Conservation (phyloP, 257 asterid genomes). For the Cinchona pubescens region DNA sequence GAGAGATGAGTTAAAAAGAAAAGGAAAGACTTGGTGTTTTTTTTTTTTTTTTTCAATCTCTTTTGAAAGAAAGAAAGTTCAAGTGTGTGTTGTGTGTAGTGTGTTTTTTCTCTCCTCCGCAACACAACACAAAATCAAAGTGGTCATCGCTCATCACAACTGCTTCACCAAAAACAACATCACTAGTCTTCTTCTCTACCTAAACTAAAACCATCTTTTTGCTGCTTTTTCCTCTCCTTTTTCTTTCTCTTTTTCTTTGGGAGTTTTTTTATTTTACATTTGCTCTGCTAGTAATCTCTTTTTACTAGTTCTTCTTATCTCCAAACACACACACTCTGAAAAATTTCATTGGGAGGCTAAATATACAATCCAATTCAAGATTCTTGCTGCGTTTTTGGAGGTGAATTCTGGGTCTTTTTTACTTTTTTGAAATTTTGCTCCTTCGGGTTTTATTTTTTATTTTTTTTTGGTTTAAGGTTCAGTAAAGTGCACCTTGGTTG, state of each 20-base stretch:
- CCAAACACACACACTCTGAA: not conserved
- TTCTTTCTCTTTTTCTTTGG: constrained; percentile 9
- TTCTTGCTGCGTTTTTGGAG: constrained; percentile 15
- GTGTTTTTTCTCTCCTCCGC: constrained; percentile 3
- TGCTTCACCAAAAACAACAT: constrained; percentile 24
- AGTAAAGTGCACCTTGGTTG: constrained; percentile 11
- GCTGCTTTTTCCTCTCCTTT: constrained; percentile 11
- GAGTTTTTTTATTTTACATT: constrained; percentile 7
- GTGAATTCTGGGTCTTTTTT: constrained; percentile 14
- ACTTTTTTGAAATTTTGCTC: not conserved
- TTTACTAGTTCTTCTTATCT: not conserved
- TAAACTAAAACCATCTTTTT: constrained; percentile 10
- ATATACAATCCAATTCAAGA: not conserved
- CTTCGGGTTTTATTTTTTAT: not conserved
- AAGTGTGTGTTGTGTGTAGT: not conserved
- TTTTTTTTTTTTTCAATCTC: not conserved
- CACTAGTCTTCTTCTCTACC: constrained; percentile 27
- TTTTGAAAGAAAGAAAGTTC: constrained; percentile 21
- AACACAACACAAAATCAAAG: constrained; percentile 7
- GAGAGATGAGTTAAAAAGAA: not conserved
- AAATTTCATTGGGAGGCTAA: not conserved
- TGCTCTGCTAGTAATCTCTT: not conserved
- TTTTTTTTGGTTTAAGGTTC: constrained; percentile 2
- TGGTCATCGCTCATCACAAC: constrained; percentile 21
- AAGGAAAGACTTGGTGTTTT: not conserved